Evolutionary conservation across 768 basidiomycete species (phyloP).

Genomic region (Neoboletus brunneissimus): DNA sequence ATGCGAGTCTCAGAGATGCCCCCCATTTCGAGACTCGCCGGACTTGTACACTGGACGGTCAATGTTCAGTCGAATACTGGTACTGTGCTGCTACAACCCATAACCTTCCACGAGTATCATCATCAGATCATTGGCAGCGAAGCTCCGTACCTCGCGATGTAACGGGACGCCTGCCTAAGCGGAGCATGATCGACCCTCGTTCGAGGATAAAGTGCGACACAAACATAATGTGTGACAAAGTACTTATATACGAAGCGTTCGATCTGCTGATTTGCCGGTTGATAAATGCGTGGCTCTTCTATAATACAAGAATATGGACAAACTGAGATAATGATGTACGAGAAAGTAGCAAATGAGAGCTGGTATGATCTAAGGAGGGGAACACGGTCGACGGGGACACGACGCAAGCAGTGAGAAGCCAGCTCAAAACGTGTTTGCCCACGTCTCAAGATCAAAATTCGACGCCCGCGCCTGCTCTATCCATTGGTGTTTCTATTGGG

Average conservation of each 20-base stretch:
- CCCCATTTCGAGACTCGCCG: slow-evolving; percentile 11
- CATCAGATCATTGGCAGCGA: too few relatives aligned
- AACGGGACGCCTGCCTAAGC: background rate
- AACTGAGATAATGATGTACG: slow-evolving; percentile 31
- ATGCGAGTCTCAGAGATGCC: slow-evolving; percentile 2
- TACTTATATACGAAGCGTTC: background rate
- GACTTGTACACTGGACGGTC: slow-evolving; percentile 2
- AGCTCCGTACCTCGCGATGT: too few relatives aligned
- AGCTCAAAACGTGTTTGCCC: slow-evolving; percentile 71
- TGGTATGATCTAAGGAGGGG: slow-evolving; percentile 24
- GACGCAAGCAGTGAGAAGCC: slow-evolving; percentile 16
- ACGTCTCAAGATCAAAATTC: slow-evolving; percentile 70
- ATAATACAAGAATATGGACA: slow-evolving; percentile 32
- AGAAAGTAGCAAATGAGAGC: slow-evolving; percentile 27
- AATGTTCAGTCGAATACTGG: slow-evolving; percentile 8
- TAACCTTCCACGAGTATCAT: background rate
- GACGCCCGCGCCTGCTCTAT: slow-evolving; percentile 60
- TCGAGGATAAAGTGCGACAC: too few relatives aligned
- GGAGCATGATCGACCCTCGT: background rate
- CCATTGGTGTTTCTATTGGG: slow-evolving; percentile 68
- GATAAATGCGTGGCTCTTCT: slow-evolving; percentile 19
- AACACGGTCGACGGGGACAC: slow-evolving; percentile 8
- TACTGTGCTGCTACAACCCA: slow-evolving; percentile 4
- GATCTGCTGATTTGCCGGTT: background rate
- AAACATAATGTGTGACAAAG: background rate